Conservation (phyloP, 2,329 filamentous ascomycete genomes). For the Xylaria sp. region DNA sequence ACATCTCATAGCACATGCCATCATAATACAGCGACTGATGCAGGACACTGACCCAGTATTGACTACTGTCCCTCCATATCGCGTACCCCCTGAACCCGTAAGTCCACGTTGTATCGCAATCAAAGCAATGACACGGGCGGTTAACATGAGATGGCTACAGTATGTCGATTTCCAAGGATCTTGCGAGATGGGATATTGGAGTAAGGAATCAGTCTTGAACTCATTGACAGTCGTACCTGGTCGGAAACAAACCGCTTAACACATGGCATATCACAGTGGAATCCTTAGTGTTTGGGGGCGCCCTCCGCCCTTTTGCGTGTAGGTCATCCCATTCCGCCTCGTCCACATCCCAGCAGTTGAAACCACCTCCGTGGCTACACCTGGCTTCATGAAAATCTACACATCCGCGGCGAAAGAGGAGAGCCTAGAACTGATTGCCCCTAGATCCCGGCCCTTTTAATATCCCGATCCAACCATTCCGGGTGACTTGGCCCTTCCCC, state of each 20-base stretch:
- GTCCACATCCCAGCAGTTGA: not conserved
- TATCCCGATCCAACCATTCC: not conserved
- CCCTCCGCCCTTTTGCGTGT: not conserved
- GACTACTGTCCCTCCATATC: not conserved
- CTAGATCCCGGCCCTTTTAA: not conserved
- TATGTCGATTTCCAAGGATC: conserved; percentile 8
- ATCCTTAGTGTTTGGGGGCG: conserved; percentile 5
- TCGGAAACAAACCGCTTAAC: not conserved
- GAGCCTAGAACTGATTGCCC: not conserved
- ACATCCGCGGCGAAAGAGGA: not conserved
- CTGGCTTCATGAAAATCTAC: not conserved
- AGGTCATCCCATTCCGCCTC: not conserved
- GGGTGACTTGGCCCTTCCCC: conserved; percentile 10
- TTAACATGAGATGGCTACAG: not conserved
- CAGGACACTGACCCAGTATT: not conserved
- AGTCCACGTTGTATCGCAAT: not conserved
- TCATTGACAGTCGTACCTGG: not conserved
- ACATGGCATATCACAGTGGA: conserved; percentile 1
- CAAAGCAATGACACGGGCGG: not conserved
- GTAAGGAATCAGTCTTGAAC: conserved; percentile 1
- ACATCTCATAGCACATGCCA: not conserved
- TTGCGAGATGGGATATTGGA: conserved; percentile 9
- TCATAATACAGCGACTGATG: not conserved
- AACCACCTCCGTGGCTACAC: too few relatives aligned
- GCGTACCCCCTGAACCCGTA: not conserved